Conservation (phyloP, 1,284 basidiomycete genomes). For the Golubevia pallescens region DNA sequence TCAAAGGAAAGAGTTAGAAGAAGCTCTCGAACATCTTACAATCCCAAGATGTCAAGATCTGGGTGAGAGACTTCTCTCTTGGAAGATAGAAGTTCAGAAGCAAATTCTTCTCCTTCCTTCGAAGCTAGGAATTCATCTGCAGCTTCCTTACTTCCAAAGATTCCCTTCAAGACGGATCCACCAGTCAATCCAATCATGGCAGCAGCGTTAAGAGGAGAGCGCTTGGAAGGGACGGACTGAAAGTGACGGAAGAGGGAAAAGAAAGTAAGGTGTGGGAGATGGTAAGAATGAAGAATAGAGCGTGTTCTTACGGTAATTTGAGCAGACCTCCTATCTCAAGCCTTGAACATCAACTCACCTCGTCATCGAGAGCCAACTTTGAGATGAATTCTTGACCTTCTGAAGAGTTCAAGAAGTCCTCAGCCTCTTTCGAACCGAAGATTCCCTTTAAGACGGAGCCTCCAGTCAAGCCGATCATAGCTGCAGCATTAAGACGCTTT, state of each 20-base stretch:
- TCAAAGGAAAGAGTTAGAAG: too few species aligned
- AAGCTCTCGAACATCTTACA: too few species aligned
- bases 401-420: not conserved
- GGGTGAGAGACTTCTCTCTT: too few species aligned
- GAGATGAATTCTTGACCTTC: not conserved
- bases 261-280: not conserved
- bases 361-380: not conserved
- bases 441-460: not conserved
- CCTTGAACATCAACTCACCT: too few species aligned
- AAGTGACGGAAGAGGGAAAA: not conserved
- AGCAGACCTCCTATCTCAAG: not conserved
- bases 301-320: not conserved
- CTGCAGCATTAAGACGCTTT: not conserved
- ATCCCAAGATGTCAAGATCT: too few species aligned
- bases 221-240: not conserved
- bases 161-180: not conserved
- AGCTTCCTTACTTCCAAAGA: not conserved
- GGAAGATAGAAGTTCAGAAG: not conserved
- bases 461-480: not conserved
- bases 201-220: constrained; percentile 1
- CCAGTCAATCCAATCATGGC: not conserved
- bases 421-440: not conserved
- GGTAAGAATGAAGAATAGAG: not conserved
- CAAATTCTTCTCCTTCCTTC: not conserved
- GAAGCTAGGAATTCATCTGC: not conserved